These are phyloP conservation scores for Senna tora DNA, from an alignment of 306 rosid genomes.

Conservation along the genomic window DNA sequence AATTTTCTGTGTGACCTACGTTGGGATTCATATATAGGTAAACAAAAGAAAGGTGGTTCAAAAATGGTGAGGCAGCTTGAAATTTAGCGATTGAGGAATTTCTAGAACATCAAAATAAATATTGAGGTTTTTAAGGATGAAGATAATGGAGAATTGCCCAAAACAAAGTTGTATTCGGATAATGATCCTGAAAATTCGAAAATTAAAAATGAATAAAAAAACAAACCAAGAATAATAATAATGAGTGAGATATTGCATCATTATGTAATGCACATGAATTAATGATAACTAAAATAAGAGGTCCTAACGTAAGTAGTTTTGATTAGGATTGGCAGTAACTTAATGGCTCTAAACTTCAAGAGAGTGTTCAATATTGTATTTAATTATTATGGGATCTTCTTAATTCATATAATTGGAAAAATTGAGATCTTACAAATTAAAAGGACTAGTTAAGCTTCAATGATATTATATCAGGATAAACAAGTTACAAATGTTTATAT, in stretches of 20 bases:
- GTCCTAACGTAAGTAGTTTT: not conserved
- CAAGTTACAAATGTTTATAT: not conserved
- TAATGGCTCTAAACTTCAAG: not conserved
- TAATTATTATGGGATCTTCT: not conserved
- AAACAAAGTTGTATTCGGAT: too few species aligned
- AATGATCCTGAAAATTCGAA: too few species aligned
- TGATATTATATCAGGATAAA: not conserved
- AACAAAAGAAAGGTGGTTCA: too few species aligned
- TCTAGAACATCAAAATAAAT: too few species aligned
- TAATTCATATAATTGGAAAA: not conserved
- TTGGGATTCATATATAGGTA: not conserved
- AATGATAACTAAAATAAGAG: not conserved
- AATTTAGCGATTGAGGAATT: too few species aligned
- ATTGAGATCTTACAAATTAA: not conserved
- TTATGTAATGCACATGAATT: not conserved
- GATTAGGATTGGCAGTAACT: not conserved
- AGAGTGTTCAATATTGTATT: not conserved
- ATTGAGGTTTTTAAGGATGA: too few species aligned
- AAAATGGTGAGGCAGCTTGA: too few species aligned
- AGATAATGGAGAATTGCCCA: too few species aligned
- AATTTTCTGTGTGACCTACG: slow-evolving; percentile 8
- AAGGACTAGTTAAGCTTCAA: too few species aligned
- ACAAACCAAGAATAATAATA: not conserved
- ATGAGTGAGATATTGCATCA: too few species aligned
- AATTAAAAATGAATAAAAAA: too few species aligned